Evolutionary conservation across 148 eudicot genomes (phyloP).

Genomic region (Talinum fruticosum): DNA sequence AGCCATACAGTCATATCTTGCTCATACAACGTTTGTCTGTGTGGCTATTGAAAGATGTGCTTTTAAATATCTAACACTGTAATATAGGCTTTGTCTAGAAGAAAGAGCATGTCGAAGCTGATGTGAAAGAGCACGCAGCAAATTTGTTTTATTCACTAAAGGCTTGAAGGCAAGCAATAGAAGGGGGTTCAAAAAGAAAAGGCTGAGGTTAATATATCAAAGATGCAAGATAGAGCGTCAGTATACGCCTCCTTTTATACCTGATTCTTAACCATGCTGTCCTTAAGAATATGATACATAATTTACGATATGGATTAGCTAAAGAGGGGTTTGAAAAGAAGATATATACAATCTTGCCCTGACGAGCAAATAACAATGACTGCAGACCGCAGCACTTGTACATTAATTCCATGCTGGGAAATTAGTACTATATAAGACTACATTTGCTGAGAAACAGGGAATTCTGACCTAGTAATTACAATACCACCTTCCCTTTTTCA

Average conservation of each 20-base stretch:
- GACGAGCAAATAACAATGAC: neutral
- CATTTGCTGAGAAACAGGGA: neutral
- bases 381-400: neutral
- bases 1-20: neutral
- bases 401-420: neutral
- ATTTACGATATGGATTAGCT: neutral
- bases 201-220: neutral
- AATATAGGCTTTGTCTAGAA: too few species aligned
- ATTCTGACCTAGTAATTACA: constrained; percentile 12
- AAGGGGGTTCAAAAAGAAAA: neutral
- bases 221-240: too few species aligned
- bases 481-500: neutral
- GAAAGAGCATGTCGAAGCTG: neutral
- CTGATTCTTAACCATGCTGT: neutral
- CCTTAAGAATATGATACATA: neutral
- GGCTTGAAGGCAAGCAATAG: neutral
- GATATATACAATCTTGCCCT: neutral
- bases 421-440: neutral
- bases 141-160: too few species aligned
- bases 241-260: too few species aligned
- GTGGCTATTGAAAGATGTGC: too few species aligned
- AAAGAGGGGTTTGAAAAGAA: too few species aligned
- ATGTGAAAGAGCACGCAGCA: neutral
- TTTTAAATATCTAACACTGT: too few species aligned
- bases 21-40: too few species aligned